These are phyloP conservation scores for Aspergillus quadrilineatus DNA, from an alignment of 2,329 filamentous ascomycete species.

Conservation along the genomic window DNA sequence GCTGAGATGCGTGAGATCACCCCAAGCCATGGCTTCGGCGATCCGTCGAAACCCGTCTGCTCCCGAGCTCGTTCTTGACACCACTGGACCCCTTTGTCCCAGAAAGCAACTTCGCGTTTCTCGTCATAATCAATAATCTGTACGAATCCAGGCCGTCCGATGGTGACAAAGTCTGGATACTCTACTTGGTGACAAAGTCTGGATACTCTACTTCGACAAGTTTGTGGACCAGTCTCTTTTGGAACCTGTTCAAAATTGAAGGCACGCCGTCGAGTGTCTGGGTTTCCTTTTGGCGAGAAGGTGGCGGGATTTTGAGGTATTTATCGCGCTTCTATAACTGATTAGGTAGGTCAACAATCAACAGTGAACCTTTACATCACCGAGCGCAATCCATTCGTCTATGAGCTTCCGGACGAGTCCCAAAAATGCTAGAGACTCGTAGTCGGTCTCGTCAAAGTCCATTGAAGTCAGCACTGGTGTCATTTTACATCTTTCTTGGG, in stretches of 20 bases:
- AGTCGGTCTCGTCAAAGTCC: conserved; percentile 53
- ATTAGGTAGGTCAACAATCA: conserved; percentile 1
- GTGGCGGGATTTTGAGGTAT: conserved; percentile 49
- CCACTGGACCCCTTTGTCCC: conserved; percentile 28
- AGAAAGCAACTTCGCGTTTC: conserved; percentile 33
- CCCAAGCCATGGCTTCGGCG: conserved; percentile 46
- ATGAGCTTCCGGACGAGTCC: conserved; percentile 47
- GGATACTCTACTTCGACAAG: conserved; percentile 61
- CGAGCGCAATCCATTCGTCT: conserved; percentile 44
- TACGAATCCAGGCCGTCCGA: conserved; percentile 39
- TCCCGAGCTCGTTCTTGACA: conserved; percentile 32
- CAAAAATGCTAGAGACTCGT: conserved; percentile 54
- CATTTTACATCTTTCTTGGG: conserved; percentile 43
- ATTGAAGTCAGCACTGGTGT: conserved; percentile 40
- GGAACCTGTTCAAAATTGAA: conserved; percentile 54
- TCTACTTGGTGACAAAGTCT: conserved; percentile 51
- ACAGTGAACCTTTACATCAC: conserved; percentile 19
- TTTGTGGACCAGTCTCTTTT: conserved; percentile 66
- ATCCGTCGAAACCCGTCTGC: conserved; percentile 48
- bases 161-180: conserved; percentile 46
- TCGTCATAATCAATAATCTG: conserved; percentile 42
- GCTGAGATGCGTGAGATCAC: conserved; percentile 40
- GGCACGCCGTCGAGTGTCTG: conserved; percentile 22
- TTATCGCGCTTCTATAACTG: conserved; percentile 26
- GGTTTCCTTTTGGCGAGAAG: conserved; percentile 21